phyloP scores from a whole-genome alignment of 2,329 filamentous ascomycete genomes.

The Aspergillus luchuensis region DNA sequence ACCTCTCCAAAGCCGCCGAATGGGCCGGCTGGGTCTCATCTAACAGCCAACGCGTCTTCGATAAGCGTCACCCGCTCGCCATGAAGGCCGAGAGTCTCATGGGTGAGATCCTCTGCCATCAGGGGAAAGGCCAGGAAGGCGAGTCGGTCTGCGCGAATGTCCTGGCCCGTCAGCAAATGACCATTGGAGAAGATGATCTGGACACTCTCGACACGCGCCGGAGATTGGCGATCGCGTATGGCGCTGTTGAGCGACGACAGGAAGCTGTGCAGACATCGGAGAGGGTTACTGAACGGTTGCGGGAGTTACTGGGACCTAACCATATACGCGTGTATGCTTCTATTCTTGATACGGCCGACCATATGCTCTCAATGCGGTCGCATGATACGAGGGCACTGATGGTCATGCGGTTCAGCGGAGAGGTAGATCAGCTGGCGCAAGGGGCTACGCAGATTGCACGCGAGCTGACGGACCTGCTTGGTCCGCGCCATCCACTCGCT shows the following conservation, averaged over 20 bases:
- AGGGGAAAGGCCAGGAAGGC: conserved; percentile 30
- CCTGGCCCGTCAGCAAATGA: conserved; percentile 36
- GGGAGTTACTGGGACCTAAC: conserved; percentile 29
- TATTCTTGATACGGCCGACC: conserved; percentile 27
- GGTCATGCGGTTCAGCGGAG: conserved; percentile 14
- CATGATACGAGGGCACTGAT: conserved; percentile 11
- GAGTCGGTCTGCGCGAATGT: conserved; percentile 36
- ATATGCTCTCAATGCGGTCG: conserved; percentile 25
- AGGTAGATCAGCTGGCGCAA: conserved; percentile 22
- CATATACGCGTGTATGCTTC: conserved; percentile 29
- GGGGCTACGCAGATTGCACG: conserved; percentile 20
- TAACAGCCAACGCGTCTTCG: conserved; percentile 30
- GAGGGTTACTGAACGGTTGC: conserved; percentile 25
- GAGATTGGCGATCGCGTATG: conserved; percentile 29
- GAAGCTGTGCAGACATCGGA: conserved; percentile 28
- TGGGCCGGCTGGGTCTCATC: conserved; percentile 36
- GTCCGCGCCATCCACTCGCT: conserved; percentile 25
- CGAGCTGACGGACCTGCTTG: conserved; percentile 26
- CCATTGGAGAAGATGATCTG: conserved; percentile 34
- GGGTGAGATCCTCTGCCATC: conserved; percentile 29
- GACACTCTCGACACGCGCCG: conserved; percentile 34
- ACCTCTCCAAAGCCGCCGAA: conserved; percentile 29
- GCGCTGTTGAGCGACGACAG: conserved; percentile 22
- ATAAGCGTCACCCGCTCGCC: conserved; percentile 28
- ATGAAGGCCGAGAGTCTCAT: conserved; percentile 34